Conservation (phyloP, 2,329 filamentous ascomycete genomes). For the Monilinia polystroma region DNA sequence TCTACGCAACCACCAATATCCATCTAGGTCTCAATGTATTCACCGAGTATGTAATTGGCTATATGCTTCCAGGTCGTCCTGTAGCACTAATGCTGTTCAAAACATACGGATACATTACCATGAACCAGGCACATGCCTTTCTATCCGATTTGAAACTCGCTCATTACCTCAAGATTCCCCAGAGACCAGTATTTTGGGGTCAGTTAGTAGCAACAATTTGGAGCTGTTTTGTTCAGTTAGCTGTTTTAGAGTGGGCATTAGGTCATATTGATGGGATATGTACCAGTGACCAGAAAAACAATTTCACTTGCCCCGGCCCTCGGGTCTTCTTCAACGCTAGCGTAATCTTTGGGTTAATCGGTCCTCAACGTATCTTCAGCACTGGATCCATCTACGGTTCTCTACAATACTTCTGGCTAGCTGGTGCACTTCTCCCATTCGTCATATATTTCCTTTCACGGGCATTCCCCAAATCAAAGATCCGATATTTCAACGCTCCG, state of each 20-base stretch:
- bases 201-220: constrained; percentile 66
- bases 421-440: constrained; percentile 62
- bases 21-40: constrained; percentile 71
- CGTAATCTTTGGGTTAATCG: constrained; percentile 72
- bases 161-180: constrained; percentile 58
- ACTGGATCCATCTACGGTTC: constrained; percentile 56
- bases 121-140: constrained; percentile 26
- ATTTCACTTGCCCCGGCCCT: constrained; percentile 48
- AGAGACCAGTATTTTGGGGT: constrained; percentile 63
- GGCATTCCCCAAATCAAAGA: constrained; percentile 58
- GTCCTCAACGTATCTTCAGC: constrained; percentile 52
- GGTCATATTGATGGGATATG: constrained; percentile 64
- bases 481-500: constrained; percentile 43
- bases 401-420: constrained; percentile 70
- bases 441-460: constrained; percentile 55
- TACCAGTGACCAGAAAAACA: constrained; percentile 46
- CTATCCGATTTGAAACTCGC: constrained; percentile 49
- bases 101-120: constrained; percentile 26
- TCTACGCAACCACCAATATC: constrained; percentile 68
- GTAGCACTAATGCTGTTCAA: constrained; percentile 76
- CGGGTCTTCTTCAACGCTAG: constrained; percentile 63
- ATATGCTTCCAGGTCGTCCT: constrained; percentile 69
- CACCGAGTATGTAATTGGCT: constrained; percentile 71
- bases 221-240: constrained; percentile 65
- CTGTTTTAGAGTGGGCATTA: constrained; percentile 62